Conservation (phyloP, 2,329 filamentous ascomycete genomes). For the Nannizzia gypsea region DNA sequence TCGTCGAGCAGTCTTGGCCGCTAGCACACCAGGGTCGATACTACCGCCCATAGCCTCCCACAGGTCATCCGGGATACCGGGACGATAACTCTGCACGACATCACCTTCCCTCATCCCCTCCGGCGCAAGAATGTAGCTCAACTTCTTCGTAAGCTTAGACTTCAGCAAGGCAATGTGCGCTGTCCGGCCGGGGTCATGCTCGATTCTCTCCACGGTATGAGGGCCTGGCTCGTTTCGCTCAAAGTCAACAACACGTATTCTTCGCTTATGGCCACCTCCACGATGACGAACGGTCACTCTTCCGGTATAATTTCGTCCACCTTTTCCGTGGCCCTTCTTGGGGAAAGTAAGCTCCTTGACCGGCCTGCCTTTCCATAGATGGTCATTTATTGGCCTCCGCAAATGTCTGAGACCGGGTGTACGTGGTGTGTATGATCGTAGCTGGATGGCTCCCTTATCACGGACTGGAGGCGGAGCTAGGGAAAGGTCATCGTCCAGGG, state of each 20-base stretch:
- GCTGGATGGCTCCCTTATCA: constrained; percentile 32
- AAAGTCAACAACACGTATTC: constrained; percentile 89
- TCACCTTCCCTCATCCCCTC: constrained; percentile 90
- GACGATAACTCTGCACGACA: constrained; percentile 78
- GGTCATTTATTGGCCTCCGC: constrained; percentile 84
- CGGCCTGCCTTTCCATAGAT: constrained; percentile 88
- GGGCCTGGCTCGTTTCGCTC: constrained; percentile 64
- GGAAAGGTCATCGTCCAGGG: constrained; percentile 16
- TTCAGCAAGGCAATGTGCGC: constrained; percentile 85
- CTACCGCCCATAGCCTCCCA: constrained; percentile 85
- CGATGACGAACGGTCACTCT: constrained; percentile 79
- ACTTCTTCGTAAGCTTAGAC: constrained; percentile 57
- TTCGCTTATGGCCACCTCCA: constrained; percentile 81
- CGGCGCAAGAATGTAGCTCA: constrained; percentile 89
- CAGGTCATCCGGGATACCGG: constrained; percentile 76
- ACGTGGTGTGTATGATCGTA: constrained; percentile 85
- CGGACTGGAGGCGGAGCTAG: constrained; percentile 38
- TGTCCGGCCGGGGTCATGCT: constrained; percentile 87
- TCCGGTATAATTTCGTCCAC: constrained; percentile 81
- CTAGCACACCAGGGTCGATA: constrained; percentile 89
- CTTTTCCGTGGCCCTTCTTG: constrained; percentile 86
- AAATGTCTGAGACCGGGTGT: constrained; percentile 89
- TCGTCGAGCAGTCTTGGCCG: constrained; percentile 82
- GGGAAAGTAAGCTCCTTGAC: constrained; percentile 72
- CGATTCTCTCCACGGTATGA: constrained; percentile 83